Evolutionary conservation across 2,329 filamentous ascomycete genomes (phyloP).

Genomic region (Aspergillus luchuensis): DNA sequence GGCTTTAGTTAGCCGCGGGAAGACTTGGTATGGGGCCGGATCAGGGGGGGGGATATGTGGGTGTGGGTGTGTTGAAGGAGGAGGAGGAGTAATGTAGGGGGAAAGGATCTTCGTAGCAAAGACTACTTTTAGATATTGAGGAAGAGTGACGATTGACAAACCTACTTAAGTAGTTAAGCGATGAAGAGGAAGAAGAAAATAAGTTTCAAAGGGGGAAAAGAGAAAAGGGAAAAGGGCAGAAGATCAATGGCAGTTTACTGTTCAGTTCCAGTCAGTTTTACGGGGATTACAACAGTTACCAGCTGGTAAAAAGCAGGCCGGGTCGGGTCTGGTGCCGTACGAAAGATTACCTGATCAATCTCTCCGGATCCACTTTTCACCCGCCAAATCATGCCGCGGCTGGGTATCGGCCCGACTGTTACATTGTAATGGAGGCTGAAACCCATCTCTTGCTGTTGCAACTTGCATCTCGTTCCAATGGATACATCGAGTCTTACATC

Average conservation of each 20-base stretch:
- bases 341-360: neutral
- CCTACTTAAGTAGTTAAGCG: neutral
- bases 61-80: too few species aligned
- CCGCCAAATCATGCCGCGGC: neutral
- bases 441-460: too few species aligned
- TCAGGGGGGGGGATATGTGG: conserved; percentile 1
- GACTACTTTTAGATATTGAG: neutral
- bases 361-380: neutral
- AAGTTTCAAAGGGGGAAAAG: neutral
- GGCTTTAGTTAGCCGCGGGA: conserved; percentile 24
- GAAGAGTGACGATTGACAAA: neutral
- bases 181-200: neutral
- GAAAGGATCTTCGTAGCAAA: conserved; percentile 1
- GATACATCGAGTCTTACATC: neutral
- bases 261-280: too few species aligned
- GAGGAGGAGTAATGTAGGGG: neutral
- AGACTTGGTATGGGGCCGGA: conserved; percentile 10
- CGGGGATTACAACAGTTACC: too few species aligned
- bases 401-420: neutral
- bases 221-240: neutral
- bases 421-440: neutral
- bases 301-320: too few species aligned
- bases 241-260: too few species aligned
- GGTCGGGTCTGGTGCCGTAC: neutral
- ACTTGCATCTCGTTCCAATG: neutral